phyloP scores from a whole-genome alignment of 169 alveolate genomes.

The Perkinsus olseni region DNA sequence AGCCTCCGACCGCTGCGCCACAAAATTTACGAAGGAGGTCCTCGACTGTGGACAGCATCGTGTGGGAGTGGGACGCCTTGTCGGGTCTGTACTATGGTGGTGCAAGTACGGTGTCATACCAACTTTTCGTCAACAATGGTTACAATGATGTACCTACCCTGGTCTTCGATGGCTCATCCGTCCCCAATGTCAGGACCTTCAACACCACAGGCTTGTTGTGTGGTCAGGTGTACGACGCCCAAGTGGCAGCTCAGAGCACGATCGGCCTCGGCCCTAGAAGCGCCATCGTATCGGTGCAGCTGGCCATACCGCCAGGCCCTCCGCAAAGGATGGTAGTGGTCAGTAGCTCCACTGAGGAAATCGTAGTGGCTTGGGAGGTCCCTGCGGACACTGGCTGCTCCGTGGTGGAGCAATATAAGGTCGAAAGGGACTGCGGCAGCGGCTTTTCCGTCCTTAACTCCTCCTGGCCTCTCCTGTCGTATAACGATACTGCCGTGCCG shows the following conservation, averaged over 20 bases:
- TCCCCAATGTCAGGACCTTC: conserved; percentile 14
- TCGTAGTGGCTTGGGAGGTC: conserved; percentile 23
- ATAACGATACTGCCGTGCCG: background rate
- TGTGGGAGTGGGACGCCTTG: conserved; percentile 29
- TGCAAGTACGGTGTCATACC: conserved; percentile 27
- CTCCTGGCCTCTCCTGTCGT: background rate
- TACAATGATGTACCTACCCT: conserved; percentile 9
- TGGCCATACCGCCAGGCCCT: conserved; percentile 21
- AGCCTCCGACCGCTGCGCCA: conserved; percentile 29
- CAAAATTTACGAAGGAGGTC: conserved; percentile 5
- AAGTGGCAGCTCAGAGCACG: conserved; percentile 26
- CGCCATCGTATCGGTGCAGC: conserved; percentile 7
- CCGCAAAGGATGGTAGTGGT: background rate
- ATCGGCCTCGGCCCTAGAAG: conserved; percentile 27
- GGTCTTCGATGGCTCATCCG: conserved; percentile 20
- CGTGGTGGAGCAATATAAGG: conserved; percentile 19
- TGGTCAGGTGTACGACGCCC: conserved; percentile 25
- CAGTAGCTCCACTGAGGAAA: background rate
- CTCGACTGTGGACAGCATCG: conserved; percentile 18
- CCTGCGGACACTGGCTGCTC: conserved; percentile 31
- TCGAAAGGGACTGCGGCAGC: conserved; percentile 27
- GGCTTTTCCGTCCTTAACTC: conserved; percentile 18
- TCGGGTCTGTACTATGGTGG: conserved; percentile 17
- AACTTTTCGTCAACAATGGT: conserved; percentile 29
- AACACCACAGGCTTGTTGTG: conserved; percentile 19